Evolutionary conservation across 1,139 yeast species (phyloP).

Genomic region (Kurtzmaniella quercitrusa): DNA sequence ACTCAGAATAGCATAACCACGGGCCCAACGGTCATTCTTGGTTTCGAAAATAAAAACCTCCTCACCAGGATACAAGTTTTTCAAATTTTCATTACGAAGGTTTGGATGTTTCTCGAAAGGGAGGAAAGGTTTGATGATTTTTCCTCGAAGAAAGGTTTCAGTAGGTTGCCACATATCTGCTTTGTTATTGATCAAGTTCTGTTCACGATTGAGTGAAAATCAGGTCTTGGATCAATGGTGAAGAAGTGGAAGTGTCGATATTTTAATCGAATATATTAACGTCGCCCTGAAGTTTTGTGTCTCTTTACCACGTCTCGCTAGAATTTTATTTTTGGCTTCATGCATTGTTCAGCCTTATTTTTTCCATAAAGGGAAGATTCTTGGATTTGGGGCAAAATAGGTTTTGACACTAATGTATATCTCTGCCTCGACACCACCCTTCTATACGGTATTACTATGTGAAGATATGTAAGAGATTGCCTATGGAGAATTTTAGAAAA

Average conservation of each 20-base stretch:
- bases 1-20: conserved; percentile 65
- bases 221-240: too few species aligned
- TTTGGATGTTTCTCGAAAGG: conserved; percentile 54
- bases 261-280: too few species aligned
- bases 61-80: conserved; percentile 74
- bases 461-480: too few species aligned
- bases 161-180: conserved; percentile 36
- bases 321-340: neutral
- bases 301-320: neutral
- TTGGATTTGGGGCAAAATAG: too few species aligned
- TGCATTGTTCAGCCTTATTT: neutral
- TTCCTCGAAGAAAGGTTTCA: conserved; percentile 41
- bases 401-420: too few species aligned
- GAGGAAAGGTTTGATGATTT: conserved; percentile 54
- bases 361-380: neutral
- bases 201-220: neutral
- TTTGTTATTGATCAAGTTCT: neutral
- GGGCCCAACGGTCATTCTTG: conserved; percentile 64
- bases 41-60: conserved; percentile 75
- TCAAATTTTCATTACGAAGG: conserved; percentile 36
- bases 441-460: too few species aligned
- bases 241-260: too few species aligned
- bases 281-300: neutral
- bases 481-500: too few species aligned
- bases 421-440: too few species aligned